phyloP scores from a whole-genome alignment of 768 basidiomycete genomes.

The Guyanaporus albipodus region DNA sequence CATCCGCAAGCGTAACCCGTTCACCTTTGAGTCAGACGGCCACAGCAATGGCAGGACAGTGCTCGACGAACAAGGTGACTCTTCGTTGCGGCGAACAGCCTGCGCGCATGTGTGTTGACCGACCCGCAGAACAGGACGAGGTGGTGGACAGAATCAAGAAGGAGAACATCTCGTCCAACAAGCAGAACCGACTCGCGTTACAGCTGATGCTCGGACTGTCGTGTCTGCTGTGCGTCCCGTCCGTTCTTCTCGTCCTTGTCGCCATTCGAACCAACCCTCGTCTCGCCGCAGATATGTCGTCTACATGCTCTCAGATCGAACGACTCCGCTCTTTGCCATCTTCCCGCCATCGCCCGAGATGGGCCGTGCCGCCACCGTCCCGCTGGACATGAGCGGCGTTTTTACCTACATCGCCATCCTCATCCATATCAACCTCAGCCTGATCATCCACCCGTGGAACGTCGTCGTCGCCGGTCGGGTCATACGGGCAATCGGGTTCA shows the following conservation, averaged over 20 bases:
- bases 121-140: conserved; percentile 54
- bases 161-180: conserved; percentile 42
- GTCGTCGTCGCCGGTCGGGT: conserved; percentile 23
- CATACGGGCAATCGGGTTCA: conserved; percentile 32
- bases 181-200: conserved; percentile 37
- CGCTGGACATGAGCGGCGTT: conserved; percentile 43
- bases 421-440: conserved; percentile 47
- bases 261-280: conserved; percentile 8
- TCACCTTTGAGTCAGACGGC: conserved; percentile 35
- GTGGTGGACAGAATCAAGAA: conserved; percentile 46
- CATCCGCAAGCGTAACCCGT: conserved; percentile 46
- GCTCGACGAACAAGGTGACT: conserved; percentile 53
- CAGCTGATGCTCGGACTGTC: conserved; percentile 44
- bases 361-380: conserved; percentile 14
- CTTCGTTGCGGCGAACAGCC: background rate
- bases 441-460: conserved; percentile 39
- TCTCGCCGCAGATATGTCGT: conserved; percentile 41
- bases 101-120: background rate
- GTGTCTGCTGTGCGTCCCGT: conserved; percentile 40
- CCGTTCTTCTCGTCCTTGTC: background rate
- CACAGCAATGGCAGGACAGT: conserved; percentile 30
- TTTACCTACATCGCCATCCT: conserved; percentile 48
- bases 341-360: conserved; percentile 32
- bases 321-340: conserved; percentile 46
- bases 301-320: conserved; percentile 40